These are phyloP conservation scores for Psilocybe subaeruginosa DNA, from an alignment of 768 basidiomycete species.

Conservation along the genomic window DNA sequence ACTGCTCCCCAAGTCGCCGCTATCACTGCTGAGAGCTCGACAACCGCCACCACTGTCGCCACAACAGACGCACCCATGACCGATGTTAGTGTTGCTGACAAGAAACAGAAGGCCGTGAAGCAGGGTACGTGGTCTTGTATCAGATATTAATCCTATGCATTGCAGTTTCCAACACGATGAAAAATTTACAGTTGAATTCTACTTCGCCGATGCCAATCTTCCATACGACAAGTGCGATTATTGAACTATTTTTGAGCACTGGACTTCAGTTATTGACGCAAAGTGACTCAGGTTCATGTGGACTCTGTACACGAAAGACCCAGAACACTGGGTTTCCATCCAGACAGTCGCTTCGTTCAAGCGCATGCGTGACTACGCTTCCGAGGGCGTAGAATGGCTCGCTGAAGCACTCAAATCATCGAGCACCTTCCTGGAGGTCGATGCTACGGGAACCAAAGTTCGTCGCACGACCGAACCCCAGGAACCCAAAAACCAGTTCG, in stretches of 20 bases:
- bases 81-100: slow-evolving; percentile 37
- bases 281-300: slow-evolving; percentile 81
- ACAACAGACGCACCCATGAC: slow-evolving; percentile 22
- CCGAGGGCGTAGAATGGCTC: slow-evolving; percentile 70
- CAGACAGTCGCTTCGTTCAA: slow-evolving; percentile 91
- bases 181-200: slow-evolving; percentile 80
- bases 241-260: background rate
- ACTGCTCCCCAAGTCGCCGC: slow-evolving; percentile 9
- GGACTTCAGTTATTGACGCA: background rate
- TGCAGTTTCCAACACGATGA: background rate
- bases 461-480: slow-evolving; percentile 76
- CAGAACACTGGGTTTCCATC: slow-evolving; percentile 90
- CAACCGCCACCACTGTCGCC: slow-evolving; percentile 14
- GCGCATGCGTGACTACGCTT: slow-evolving; percentile 80
- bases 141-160: background rate
- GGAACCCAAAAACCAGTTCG: slow-evolving; percentile 77
- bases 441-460: slow-evolving; percentile 72
- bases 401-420: slow-evolving; percentile 59
- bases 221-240: slow-evolving; percentile 78
- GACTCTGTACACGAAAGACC: slow-evolving; percentile 79
- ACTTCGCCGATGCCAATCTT: slow-evolving; percentile 96
- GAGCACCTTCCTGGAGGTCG: slow-evolving; percentile 67
- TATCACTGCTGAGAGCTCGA: slow-evolving; percentile 11
- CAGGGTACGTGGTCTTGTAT: slow-evolving; percentile 47
- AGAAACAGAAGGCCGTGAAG: slow-evolving; percentile 50